These are phyloP conservation scores for Ascochyta clinopodiicola DNA, from an alignment of 2,329 filamentous ascomycete species.

Conservation along the genomic window DNA sequence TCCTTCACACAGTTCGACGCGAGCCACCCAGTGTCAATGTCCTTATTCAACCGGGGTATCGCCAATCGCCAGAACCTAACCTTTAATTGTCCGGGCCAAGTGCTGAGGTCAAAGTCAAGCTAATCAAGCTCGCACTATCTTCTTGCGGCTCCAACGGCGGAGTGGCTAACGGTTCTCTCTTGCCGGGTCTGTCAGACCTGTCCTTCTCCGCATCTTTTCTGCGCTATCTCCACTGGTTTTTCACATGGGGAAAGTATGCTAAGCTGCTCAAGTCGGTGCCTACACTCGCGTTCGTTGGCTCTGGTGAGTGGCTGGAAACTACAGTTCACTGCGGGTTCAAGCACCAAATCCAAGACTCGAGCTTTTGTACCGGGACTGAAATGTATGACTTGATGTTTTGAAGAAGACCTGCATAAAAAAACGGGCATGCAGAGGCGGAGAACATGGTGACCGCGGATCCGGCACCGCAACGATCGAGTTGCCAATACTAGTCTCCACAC, in stretches of 20 bases:
- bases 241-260: background rate
- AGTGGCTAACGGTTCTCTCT: conserved; percentile 1
- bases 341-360: too few relatives aligned
- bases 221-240: background rate
- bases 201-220: background rate
- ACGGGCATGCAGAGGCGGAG: background rate
- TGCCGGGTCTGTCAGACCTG: background rate
- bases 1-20: too few relatives aligned
- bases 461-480: background rate
- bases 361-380: too few relatives aligned
- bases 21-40: too few relatives aligned
- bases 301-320: too few relatives aligned
- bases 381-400: too few relatives aligned
- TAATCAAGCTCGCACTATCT: conserved; percentile 4
- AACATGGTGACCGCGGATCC: background rate
- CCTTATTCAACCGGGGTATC: too few relatives aligned
- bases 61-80: too few relatives aligned
- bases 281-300: too few relatives aligned
- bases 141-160: background rate
- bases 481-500: background rate
- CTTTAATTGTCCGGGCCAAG: background rate
- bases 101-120: background rate
- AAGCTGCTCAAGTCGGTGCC: background rate
- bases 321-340: too few relatives aligned
- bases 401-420: too few relatives aligned